Evolutionary conservation across 352 stramenopile genomes (phyloP), one percentile per base, ranked within the genome.

Genomic region (Phytopythium oedochilum): DNA sequence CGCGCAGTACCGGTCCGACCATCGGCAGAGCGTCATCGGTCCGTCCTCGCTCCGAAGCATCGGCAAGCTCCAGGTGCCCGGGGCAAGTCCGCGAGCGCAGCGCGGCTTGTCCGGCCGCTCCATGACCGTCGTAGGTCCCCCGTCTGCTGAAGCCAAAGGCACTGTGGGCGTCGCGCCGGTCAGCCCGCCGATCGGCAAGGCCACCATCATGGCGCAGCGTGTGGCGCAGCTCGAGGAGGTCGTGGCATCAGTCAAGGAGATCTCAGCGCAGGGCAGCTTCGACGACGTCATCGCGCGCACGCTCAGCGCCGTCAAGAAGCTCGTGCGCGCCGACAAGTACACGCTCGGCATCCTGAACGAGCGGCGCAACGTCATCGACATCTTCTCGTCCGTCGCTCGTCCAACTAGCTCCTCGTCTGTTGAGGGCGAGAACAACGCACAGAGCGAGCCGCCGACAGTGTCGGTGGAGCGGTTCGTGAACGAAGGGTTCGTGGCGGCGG

Each of bases 311-410:
- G 70, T 70, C 7, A 53, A 76, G 28, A 83, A 83, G 50, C 63
- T 89, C 34, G 75, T 89, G 6, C 63, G 62, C 15, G 75, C 75
- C 3, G 72, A 86, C 57, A 86, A 82, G 55, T 85, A 86, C 66
- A 83, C 75, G 5, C 61, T 89, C 22, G 78, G 75, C 0, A 61
- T 89, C 18, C 46, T 82, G 15, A 84, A 83, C 39, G 78, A 89
- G 49, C 66, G 75, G 17, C 70, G 68, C 22, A 86, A 85, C 46
- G 64, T 82, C 20, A 62, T 87, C 39, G 71, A 85, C 42, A 59
- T 89, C 18, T 87, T 75, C 52, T 89, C 78, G 0, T 55, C 68
- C 1, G 26, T 29, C n/a, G n/a, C n/a, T n/a, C n/a, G n/a, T n/a
- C n/a, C n/a, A n/a, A n/a, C n/a, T n/a, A n/a, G n/a, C n/a, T n/a